Conservation (phyloP, 2,329 filamentous ascomycete genomes). For the Claviceps sp. region DNA sequence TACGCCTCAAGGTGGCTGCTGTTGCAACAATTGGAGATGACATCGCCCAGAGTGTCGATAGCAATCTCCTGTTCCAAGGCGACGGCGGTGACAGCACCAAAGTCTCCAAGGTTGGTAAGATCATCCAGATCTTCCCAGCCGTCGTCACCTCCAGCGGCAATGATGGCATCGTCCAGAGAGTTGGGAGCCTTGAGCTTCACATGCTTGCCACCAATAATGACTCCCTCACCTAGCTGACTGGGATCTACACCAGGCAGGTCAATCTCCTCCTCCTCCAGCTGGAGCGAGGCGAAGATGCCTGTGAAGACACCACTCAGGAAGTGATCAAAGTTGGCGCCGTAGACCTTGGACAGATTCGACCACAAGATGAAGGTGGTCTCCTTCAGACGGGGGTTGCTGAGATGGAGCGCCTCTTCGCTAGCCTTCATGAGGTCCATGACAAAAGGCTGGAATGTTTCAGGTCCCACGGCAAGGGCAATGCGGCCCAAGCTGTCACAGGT, state of each 20-base stretch:
- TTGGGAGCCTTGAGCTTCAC: conserved; percentile 56
- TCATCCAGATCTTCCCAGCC: conserved; percentile 54
- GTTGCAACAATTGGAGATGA: conserved; percentile 74
- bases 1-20: conserved; percentile 63
- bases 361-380: conserved; percentile 97
- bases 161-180: conserved; percentile 40
- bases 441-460: conserved; percentile 78
- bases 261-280: conserved; percentile 79
- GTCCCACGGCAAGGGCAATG: conserved; percentile 78
- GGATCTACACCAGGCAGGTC: conserved; percentile 51
- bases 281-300: conserved; percentile 69
- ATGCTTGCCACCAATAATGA: conserved; percentile 70
- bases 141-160: conserved; percentile 40
- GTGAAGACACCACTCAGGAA: conserved; percentile 69
- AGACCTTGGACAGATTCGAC: conserved; percentile 89
- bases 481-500: conserved; percentile 89
- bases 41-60: conserved; percentile 84
- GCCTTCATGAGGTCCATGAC: conserved; percentile 83
- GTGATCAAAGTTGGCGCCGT: conserved; percentile 68
- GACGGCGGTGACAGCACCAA: conserved; percentile 74
- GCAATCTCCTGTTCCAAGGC: conserved; percentile 96
- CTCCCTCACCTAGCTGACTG: conserved; percentile 55
- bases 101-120: conserved; percentile 72
- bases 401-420: conserved; percentile 76
- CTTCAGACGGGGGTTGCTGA: conserved; percentile 80